Evolutionary conservation across 2,329 filamentous ascomycete genomes (phyloP).

Genomic region (Nectriaceae sp.): DNA sequence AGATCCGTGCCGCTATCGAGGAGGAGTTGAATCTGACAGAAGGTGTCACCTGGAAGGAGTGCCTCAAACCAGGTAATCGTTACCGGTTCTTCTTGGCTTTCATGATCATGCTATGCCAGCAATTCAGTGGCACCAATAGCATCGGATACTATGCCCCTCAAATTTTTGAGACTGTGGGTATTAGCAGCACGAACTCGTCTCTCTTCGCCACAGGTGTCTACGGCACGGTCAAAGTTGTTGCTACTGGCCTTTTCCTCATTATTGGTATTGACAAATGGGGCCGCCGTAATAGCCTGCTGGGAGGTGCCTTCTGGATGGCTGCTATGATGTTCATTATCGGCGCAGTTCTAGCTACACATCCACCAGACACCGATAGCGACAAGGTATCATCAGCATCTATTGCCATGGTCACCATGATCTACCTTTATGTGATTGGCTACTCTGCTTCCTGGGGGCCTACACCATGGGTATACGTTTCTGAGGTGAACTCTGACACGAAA

Average conservation of each 20-base stretch:
- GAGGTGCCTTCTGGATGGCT: conserved; percentile 9
- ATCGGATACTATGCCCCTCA: conserved; percentile 35
- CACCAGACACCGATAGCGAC: conserved; percentile 9
- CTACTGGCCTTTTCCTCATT: conserved; percentile 45
- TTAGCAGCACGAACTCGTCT: conserved; percentile 23
- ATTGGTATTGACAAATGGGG: conserved; percentile 29
- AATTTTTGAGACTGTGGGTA: conserved; percentile 31
- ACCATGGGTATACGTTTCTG: conserved; percentile 18
- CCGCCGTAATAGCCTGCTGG: conserved; percentile 7
- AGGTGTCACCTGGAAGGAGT: conserved; percentile 6
- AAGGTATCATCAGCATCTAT: conserved; percentile 16
- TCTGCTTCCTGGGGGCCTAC: conserved; percentile 18
- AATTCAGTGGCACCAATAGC: conserved; percentile 32
- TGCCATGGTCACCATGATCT: conserved; percentile 20
- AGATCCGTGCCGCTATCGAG: conserved; percentile 1
- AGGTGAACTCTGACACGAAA: conserved; percentile 1
- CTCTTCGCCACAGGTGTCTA: conserved; percentile 34
- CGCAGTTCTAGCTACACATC: conserved; percentile 13
- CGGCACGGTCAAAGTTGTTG: conserved; percentile 29
- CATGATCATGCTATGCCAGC: conserved; percentile 15
- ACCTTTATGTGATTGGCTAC: conserved; percentile 15
- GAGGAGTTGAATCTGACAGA: conserved; percentile 4
- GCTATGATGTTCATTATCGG: conserved; percentile 9
- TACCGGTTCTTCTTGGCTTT: conserved; percentile 8
- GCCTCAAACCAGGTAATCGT: conserved; percentile 3